Evolutionary conservation across 2,329 filamentous ascomycete genomes (phyloP), one percentile per base, ranked within the genome.

Genomic region (Neopestalotiopsis rosae): DNA sequence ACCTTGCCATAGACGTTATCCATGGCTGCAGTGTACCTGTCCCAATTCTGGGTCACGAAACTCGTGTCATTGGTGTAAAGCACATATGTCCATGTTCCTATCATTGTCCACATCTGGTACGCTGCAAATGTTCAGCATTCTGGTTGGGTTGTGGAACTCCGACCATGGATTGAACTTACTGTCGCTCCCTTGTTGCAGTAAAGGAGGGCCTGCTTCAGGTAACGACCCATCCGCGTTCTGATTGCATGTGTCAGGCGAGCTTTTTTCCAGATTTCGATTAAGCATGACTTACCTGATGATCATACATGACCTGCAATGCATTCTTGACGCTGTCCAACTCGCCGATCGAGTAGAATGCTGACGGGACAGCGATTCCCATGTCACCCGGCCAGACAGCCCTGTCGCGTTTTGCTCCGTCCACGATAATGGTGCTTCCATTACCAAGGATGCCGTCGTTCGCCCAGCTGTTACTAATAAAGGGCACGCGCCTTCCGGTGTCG

Each of bases 11-110:
- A 45, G 20, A 76, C n/a, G 30, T 76, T 76, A 17, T 61, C 56
- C 80, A 89, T 84, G 0, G 84, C 87, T 5, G 75, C 75, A 4
- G 81, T 74, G 71, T 89, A 89, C 2, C 79, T 80, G 0, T 77
- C 71, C 87, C 87, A 89, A 32, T 84, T 83, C 5, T 73, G 66
- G 4, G 73, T 69, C 14, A 89, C 73, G 67, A 87, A 89, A 0
- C 73, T 76, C 3, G 82, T 78, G 68, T 90, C 86, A 30, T 85
- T 85, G 1, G 86, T 86, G 72, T 84, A 89, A 1, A 89, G 79
- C 61, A 88, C 81, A 72, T 90, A 90, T 65, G 88, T 87, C 74
- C 87, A 87, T 4, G 85, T 86, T 2, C 87, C 87, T 58, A 90
- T 86, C 76, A 90, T 82, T 1, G 84, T 85, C 75, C 76, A 78